Base-by-base conservation (phyloP, 495 filamentous ascomycete genomes). In the Trichocladium uniseriatum region DNA sequence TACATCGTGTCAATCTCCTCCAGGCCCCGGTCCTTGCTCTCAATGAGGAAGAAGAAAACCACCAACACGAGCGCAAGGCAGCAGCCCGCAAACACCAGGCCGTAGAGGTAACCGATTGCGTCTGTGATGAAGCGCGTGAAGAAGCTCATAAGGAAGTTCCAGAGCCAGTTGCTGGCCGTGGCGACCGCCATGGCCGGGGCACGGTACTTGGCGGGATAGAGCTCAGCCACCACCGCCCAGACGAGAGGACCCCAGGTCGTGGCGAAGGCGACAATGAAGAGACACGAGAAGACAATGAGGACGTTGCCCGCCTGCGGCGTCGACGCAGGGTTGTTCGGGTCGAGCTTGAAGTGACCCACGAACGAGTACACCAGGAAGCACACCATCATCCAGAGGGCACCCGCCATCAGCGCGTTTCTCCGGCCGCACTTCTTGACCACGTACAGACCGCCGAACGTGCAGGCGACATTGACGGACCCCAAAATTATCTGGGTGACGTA, bases 221-320 rank as follows among this genome's bases (percentile, higher is more conserved):
- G 78, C 69, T 95, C 88, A 43, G 81, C 82, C 39, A 83, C 80
- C 46, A 87, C 79, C 21, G 81, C 76, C 87, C 87, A 94, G 36
- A 90, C 76, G 22, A 90, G 82, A 10, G 88, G 89, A 42, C 86
- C 88, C 89, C 88, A 94, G 28, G 85, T 89, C 47, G 76, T 83
- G 15, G 76, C 75, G 44, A 79, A 79, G 13, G 69, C 69, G 19
- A 65, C 73, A 46, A 79, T 79, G 49, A 85, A 87, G 55, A 90
- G 73, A 63, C 84, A 88, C n/a, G 87, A 82, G 69, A 89, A 89
- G 45, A 88, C 80, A 52, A 90, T 86, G 69, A 89, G 61, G 67
- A 80, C 80, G 18, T 78, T 74, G 51, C 84, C 84, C 9, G 85
- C 76, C n/a, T 53, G 38, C 2, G 70, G 74, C 0, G 76, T 81